phyloP scores from a whole-genome alignment of 2,329 filamentous ascomycete genomes.

The Cordyceps cateniannulata region DNA sequence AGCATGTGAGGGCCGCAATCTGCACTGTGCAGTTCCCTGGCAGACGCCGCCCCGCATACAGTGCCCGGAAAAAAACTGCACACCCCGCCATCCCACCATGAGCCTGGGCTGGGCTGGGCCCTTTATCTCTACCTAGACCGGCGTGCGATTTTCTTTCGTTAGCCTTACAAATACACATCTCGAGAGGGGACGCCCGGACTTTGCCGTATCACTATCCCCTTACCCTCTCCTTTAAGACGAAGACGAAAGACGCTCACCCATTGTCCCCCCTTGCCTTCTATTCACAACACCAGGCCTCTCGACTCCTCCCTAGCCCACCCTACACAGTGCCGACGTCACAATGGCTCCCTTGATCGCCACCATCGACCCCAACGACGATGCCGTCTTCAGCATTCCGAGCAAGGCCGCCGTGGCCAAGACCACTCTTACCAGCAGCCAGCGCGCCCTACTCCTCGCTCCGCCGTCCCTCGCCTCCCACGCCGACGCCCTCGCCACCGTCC shows the following conservation, averaged over 20 bases:
- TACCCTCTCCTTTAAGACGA: neutral
- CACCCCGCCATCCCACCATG: conserved; percentile 10
- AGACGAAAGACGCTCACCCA: neutral
- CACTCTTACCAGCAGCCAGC: conserved; percentile 28
- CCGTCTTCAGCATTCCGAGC: conserved; percentile 25
- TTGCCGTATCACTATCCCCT: neutral
- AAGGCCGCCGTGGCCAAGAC: neutral
- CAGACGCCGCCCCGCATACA: neutral
- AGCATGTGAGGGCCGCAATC: conserved; percentile 3
- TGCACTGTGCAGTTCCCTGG: conserved; percentile 8
- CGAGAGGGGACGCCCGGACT: conserved; percentile 3
- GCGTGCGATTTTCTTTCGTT: conserved; percentile 3
- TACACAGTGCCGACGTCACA: conserved; percentile 14
- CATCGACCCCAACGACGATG: conserved; percentile 51
- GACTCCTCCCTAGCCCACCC: neutral
- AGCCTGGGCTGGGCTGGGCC: neutral
- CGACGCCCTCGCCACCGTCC: conserved; percentile 63
- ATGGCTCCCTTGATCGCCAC: conserved; percentile 49
- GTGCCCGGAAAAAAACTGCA: conserved; percentile 8
- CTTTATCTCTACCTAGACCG: neutral
- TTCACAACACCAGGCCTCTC: neutral
- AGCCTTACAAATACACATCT: conserved; percentile 12
- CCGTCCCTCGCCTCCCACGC: conserved; percentile 85
- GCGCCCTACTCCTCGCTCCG: conserved; percentile 80
- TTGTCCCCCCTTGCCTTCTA: neutral